A percentile compares a stretch with the other conserved stretches of the same genome.
phyloP scores from a whole-genome alignment of 805 yeast species.

The Lachancea mirantina region DNA sequence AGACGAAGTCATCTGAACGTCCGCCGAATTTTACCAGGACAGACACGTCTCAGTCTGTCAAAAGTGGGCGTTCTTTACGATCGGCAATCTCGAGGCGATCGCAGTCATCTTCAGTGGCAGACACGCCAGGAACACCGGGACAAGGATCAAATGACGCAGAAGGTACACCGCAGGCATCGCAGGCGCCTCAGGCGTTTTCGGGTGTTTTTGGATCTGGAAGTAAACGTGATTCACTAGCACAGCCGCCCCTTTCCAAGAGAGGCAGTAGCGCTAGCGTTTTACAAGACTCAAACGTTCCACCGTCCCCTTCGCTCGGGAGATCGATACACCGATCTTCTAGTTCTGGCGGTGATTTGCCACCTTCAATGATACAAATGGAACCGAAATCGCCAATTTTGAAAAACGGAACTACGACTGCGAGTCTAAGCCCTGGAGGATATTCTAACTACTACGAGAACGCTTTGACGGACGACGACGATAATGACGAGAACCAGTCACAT shows the following conservation, averaged over 20 bases:
- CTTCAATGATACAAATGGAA: slow-evolving; percentile 60
- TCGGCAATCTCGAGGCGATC: slow-evolving; percentile 27
- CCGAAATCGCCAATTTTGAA: slow-evolving; percentile 71
- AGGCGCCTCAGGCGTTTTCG: slow-evolving; percentile 5
- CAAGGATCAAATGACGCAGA: slow-evolving; percentile 1
- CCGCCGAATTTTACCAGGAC: slow-evolving; percentile 44
- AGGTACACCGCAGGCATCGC: slow-evolving; percentile 1
- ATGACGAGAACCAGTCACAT: slow-evolving; percentile 14
- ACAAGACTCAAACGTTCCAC: slow-evolving; percentile 2
- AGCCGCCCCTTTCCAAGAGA: slow-evolving; percentile 10
- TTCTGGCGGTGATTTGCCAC: slow-evolving; percentile 41
- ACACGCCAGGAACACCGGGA: slow-evolving; percentile 3
- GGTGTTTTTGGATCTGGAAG: no score
- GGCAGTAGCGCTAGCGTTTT: slow-evolving; percentile 8
- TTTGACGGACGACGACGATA: slow-evolving; percentile 27
- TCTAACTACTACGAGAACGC: slow-evolving; percentile 26
- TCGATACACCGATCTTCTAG: slow-evolving; percentile 20
- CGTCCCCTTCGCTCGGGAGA: not conserved
- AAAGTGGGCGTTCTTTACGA: slow-evolving; percentile 41
- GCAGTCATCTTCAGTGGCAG: slow-evolving; percentile 5
- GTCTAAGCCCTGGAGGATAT: slow-evolving; percentile 2
- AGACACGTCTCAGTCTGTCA: slow-evolving; percentile 47
- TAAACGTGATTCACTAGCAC: slow-evolving; percentile 3
- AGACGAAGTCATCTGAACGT: slow-evolving; percentile 8
- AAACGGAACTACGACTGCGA: slow-evolving; percentile 19